Percentiles rank a stretch among this genome's conserved stretches.
phyloP scores from a whole-genome alignment of 208 protist genomes.

The Trypanosoma lewisi region DNA sequence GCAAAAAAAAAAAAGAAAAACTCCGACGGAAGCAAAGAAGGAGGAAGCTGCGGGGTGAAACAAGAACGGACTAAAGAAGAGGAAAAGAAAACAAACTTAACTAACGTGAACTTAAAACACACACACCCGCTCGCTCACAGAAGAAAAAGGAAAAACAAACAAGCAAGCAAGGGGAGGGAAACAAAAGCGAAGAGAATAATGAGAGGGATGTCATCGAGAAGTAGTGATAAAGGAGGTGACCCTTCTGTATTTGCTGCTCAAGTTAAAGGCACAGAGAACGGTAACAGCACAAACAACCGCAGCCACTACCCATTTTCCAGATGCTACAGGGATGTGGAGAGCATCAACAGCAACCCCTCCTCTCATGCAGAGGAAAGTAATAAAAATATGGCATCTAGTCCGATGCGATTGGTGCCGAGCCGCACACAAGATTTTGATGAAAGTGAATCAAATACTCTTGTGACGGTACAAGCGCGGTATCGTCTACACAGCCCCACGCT shows the following conservation, averaged over 20 bases:
- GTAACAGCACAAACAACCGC: slow-evolving; percentile 21
- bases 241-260: neutral
- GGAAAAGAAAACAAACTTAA: neutral
- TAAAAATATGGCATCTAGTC: slow-evolving; percentile 6
- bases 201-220: neutral
- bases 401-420: neutral
- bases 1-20: neutral
- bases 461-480: slow-evolving; percentile 29
- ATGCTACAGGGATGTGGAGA: slow-evolving; percentile 4
- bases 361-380: neutral
- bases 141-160: neutral
- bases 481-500: slow-evolving; percentile 22
- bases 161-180: neutral
- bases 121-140: neutral
- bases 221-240: slow-evolving; percentile 12
- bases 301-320: slow-evolving; percentile 15
- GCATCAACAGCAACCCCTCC: neutral
- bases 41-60: neutral
- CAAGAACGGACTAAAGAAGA: neutral
- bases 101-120: neutral
- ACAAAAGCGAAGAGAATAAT: neutral
- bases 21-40: neutral
- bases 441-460: neutral
- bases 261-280: neutral
- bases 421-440: neutral